phyloP scores from a whole-genome alignment of 495 filamentous ascomycete genomes.

The Podospora conica region DNA sequence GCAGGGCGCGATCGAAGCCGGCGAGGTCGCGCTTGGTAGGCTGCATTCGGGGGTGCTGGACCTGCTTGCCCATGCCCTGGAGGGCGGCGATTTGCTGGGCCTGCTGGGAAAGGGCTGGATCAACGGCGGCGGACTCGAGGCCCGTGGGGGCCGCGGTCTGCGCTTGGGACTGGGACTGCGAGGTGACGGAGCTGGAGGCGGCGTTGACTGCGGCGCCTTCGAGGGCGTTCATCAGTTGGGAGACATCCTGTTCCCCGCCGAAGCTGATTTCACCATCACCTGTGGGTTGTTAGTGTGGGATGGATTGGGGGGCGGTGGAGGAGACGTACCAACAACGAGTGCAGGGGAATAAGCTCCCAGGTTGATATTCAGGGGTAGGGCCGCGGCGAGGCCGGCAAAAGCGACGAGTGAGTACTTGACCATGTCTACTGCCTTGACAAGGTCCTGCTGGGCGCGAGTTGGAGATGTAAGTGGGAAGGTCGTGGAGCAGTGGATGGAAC shows the following conservation, averaged over 20 bases:
- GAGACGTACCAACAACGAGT: conserved; percentile 34
- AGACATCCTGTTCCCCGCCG: conserved; percentile 47
- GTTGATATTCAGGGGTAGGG: conserved; percentile 56
- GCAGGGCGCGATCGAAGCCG: conserved; percentile 45
- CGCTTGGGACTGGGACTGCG: conserved; percentile 12
- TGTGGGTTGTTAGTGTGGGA: conserved; percentile 30
- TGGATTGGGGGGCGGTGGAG: background rate
- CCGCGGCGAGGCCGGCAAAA: conserved; percentile 38
- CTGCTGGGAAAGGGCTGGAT: conserved; percentile 35
- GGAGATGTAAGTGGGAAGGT: background rate
- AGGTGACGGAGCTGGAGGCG: conserved; percentile 27
- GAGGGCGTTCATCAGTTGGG: conserved; percentile 42
- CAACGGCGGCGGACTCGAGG: conserved; percentile 22
- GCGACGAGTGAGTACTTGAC: conserved; percentile 36
- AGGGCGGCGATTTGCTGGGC: conserved; percentile 37
- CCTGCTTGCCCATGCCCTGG: conserved; percentile 47
- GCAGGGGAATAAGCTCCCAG: conserved; percentile 54
- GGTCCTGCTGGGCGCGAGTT: background rate
- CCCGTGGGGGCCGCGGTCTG: conserved; percentile 8
- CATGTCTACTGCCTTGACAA: conserved; percentile 30
- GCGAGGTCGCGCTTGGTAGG: conserved; percentile 36
- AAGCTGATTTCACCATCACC: conserved; percentile 60
- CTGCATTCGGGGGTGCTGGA: conserved; percentile 32
- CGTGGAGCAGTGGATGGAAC: background rate
- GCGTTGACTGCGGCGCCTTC: conserved; percentile 45